Evolutionary conservation across 148 eudicot species (phyloP), one percentile per base, ranked within the genome.

Genomic region (Bassia scoparia): DNA sequence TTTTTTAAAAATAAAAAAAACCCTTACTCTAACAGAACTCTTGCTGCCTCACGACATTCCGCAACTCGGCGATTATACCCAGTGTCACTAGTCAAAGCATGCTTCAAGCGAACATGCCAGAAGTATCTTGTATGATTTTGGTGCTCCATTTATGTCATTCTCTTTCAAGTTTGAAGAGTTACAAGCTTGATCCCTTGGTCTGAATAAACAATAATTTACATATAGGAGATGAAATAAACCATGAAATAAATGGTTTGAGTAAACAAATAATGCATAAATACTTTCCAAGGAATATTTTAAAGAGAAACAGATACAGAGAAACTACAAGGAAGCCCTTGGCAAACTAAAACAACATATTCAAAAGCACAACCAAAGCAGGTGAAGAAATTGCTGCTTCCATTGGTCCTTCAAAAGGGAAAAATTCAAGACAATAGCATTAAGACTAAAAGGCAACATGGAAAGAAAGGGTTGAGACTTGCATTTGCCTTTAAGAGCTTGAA

Each of bases 21-120:
- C 65, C 48, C 88, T 87, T 80, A 95, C 99, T 79, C 65, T 75
- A 95, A 80, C 70, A 95, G 92, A 81, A 87, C 48, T 81, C 80
- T 83, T 69, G 99, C 97, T 77, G 96, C 99, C 70, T 87, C 97
- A 52, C 81, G 85, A 79, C 99, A 95, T 81, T 95, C 97, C 35
- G 88, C 78, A 74, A 95, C 97, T 49, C 99, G 86, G 59, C 80
- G 81, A 70, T 95, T 95, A 55, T 90, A 95, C 34, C 96, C 99
- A 26, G 83, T 82, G 81, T 81, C 87, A 83, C 81, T 82, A 79
- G 89, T 86, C 84, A 95, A 90, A 56, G 92, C 88, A 77, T 87
- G 90, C 87, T 92, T 95, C 79, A 95, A 84, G 75, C 99, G 99
- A 95, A 83, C 87, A 85, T 62, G 96, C 99, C 68, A 95, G 68